Base-by-base conservation (phyloP, 2,329 filamentous ascomycete genomes). In the Aspergillus niger region DNA sequence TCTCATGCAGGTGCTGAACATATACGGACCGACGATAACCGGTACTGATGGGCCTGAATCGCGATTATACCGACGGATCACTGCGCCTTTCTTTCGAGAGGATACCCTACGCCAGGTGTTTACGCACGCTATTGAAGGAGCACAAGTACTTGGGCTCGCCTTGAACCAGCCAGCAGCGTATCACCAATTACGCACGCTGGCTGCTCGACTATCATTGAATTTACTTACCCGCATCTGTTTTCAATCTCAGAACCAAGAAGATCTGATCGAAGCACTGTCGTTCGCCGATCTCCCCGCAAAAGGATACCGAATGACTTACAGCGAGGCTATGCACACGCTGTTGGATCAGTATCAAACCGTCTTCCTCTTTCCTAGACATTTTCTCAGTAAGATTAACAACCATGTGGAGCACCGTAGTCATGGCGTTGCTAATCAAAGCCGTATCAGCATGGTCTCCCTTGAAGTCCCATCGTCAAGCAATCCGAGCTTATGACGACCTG, bases 1-100 rank as follows among this genome's bases (percentile, higher is more conserved):
- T 39, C 22, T 53, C 13, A 24, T 41, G 30, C 7, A 32, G n/a
- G 26, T 52, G 8, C n/a, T 52, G 15, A 52, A 52, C 22, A 36
- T 52, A 13, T 52, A 32, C 28, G 49, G 49, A n/a, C 49, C 49
- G 49, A 52, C 49, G 15, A 52, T 52, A 10, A 20, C 49, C 8
- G 49, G 49, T 20, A 52, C 49, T 17, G 49, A 52, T 30, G 49
- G 49, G 36, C 13, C 49, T 2, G 49, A 52, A 28, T 52, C 26
- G 49, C 49, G 49, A 15, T n/a, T 52, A 28, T 52, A 52, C 49
- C 49, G 49, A 17, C 49, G 49, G 24, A 36, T 38, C 49, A 11
- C 49, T 5, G 30, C 49, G 5, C 49, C 49, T 7, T 52, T 52
- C 30, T 52, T 52, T 28, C 30, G n/a, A 3, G 24, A 52, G 26